Evolutionary conservation across 1,139 yeast genomes (phyloP).

Genomic region (Lodderomyces beijingensis): DNA sequence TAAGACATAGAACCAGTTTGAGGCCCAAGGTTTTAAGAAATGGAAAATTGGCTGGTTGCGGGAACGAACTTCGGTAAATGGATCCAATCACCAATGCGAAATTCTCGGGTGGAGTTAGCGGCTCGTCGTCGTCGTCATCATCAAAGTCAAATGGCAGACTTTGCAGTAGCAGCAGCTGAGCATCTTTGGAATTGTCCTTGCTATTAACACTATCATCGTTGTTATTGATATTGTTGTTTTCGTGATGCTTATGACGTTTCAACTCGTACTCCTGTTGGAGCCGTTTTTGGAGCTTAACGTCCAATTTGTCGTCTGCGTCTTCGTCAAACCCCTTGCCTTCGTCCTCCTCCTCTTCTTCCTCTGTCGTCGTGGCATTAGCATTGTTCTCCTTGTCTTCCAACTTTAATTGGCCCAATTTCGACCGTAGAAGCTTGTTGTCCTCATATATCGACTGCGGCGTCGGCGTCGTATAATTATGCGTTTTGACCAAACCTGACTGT

Average conservation of each 20-base stretch:
- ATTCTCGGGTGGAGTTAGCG: conserved; percentile 78
- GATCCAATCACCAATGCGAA: conserved; percentile 78
- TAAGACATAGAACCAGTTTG: conserved; percentile 74
- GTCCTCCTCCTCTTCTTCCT: conserved; percentile 27
- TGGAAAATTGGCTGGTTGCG: conserved; percentile 74
- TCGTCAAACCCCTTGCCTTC: conserved; percentile 44
- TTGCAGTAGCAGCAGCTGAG: neutral
- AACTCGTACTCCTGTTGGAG: conserved; percentile 18
- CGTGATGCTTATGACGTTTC: conserved; percentile 1
- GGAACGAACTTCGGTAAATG: conserved; percentile 86
- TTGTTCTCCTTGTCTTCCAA: conserved; percentile 16
- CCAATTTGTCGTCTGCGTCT: conserved; percentile 42
- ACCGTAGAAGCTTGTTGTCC: conserved; percentile 33
- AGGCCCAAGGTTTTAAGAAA: conserved; percentile 61
- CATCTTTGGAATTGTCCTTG: neutral
- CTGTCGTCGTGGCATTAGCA: conserved; percentile 16
- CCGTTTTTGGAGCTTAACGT: conserved; percentile 21
- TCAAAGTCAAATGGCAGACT: neutral
- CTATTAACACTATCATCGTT: no score
- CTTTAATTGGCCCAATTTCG: conserved; percentile 25
- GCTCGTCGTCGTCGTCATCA: conserved; percentile 8
- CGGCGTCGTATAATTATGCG: neutral
- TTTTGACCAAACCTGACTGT: no score
- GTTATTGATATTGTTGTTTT: no score
- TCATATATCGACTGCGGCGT: conserved; percentile 4